Base-by-base conservation (phyloP, 345 rosid genomes). In the Litchi chinensis region DNA sequence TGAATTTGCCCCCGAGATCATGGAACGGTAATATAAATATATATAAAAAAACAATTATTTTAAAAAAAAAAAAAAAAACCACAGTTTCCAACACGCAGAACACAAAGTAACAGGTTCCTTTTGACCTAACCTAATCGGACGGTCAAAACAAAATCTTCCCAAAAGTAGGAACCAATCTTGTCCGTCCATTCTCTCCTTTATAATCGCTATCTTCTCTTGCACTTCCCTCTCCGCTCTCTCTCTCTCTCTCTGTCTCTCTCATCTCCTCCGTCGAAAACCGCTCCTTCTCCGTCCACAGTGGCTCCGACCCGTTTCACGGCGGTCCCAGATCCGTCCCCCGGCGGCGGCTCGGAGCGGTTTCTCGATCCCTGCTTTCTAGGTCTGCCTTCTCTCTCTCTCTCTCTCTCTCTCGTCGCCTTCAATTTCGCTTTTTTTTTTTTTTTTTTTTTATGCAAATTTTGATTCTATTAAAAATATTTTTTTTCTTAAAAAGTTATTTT, bases 71-170 rank as follows among this genome's bases (percentile, higher is more conserved):
- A n/a, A 39, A 19, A 69, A 41, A 21, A 11, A 5, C 24, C 10
- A 6, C 50, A 13, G 21, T 63, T 54, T 2, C 62, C 46, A 37
- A 26, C 46, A 4, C 8, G 4, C 56, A 16, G 8, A 56, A 16
- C 62, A 54, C 62, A 54, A 15, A n/a, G 10, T 8, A 0, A 2
- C 26, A 2, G 64, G 24, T 73, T 8, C 4, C n/a, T 52, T 39
- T 76, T 11, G 69, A 26, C 75, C 59, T 6, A 48, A 59, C 43
- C 57, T 62, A 44, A 83, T 79, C 82, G 62, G 75, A 74, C 79
- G 83, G 77, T 70, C 39, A 18, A 1, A 0, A 32, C 28, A 16
- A 5, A n/a, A 1, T 52, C 4, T 66, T 65, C 52, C 9, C 6
- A 16, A 57, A 50, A 5, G 21, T 22, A 1, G 21, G 64, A 79